phyloP scores from a whole-genome alignment of 2,329 filamentous ascomycete species.

The Pyrenophora graminea region DNA sequence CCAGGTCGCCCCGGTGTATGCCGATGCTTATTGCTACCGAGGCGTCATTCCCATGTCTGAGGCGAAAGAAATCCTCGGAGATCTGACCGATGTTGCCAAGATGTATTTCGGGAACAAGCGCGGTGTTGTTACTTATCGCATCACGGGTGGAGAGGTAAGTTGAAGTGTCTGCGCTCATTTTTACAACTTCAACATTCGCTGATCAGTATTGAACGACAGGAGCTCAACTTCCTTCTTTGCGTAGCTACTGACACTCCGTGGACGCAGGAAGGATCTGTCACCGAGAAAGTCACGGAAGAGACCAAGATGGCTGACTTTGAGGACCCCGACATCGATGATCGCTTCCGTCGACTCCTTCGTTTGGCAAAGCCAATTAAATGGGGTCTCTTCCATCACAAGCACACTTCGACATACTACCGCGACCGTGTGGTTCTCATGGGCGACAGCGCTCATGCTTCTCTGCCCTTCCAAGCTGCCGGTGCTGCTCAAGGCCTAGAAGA shows the following conservation, averaged over 20 bases:
- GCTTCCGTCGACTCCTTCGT: slow-evolving; percentile 19
- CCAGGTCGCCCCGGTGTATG: slow-evolving; percentile 29
- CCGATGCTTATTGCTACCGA: slow-evolving; percentile 34
- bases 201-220: background rate
- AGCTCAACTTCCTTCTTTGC: slow-evolving; percentile 27
- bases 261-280: background rate
- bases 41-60: slow-evolving; percentile 41
- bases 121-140: slow-evolving; percentile 31
- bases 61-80: slow-evolving; percentile 46
- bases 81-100: slow-evolving; percentile 36
- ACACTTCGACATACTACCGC: slow-evolving; percentile 31
- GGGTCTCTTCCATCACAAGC: slow-evolving; percentile 31
- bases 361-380: slow-evolving; percentile 28
- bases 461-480: slow-evolving; percentile 34
- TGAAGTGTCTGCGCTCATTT: too few relatives aligned
- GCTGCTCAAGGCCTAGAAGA: slow-evolving; percentile 39
- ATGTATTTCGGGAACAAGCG: slow-evolving; percentile 31
- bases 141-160: slow-evolving; percentile 22
- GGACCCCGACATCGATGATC: slow-evolving; percentile 15
- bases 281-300: background rate
- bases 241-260: slow-evolving; percentile 1
- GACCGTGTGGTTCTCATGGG: slow-evolving; percentile 30
- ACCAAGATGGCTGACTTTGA: background rate
- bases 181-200: too few relatives aligned
- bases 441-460: slow-evolving; percentile 34